Base-by-base conservation (phyloP, 1,139 yeast genomes). In the Candida smagusa region DNA sequence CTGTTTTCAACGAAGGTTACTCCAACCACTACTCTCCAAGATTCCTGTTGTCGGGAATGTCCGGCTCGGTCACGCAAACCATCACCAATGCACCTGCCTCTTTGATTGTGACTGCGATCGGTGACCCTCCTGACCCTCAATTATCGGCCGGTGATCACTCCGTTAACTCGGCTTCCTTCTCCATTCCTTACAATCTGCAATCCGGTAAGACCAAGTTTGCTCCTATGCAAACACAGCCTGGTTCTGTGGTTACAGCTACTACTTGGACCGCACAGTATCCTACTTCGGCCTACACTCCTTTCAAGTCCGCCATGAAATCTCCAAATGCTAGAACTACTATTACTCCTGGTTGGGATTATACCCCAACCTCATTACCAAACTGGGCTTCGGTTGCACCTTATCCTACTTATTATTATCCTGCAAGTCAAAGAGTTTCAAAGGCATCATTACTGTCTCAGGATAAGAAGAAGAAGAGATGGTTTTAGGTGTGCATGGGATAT, bases 211-310 rank as follows among this genome's bases (percentile, higher is more conserved):
- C 84, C 2, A 72, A 87, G 56, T 86, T 65, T 60, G 97, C 97
- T 1, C 96, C 96, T 35, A 88, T 89, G 96, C 96, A 88, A 63
- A 60, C 69, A 42, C 95, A 88, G 63, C 96, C 97, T 6, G 85
- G 81, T 4, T 56, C 84, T 2, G 69, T 62, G 7, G 79, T 87
- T 9, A 83, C 95, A 1, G 79, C 77, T 19, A 69, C 81, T 3
- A 63, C 81, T 2, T 83, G 87, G 85, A 56, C 79, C 2, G 70
- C 77, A 53, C 64, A 71, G 47, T 82, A 63, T 56, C 80, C 90
- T 12, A 75, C 90, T 1, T 79, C 88, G 44, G 68, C 83, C 0
- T 88, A 82, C 22, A 72, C 86, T 0, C 59, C 56, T 39, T 80
- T 70, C 56, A 44, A 77, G 3, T 63, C 82, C 0, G 40, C 61